A percentile compares a stretch with the other conserved stretches of the same genome.
These are phyloP conservation scores for Cordyceps cicadae DNA, from an alignment of 2,329 filamentous ascomycete species.

Conservation along the genomic window DNA sequence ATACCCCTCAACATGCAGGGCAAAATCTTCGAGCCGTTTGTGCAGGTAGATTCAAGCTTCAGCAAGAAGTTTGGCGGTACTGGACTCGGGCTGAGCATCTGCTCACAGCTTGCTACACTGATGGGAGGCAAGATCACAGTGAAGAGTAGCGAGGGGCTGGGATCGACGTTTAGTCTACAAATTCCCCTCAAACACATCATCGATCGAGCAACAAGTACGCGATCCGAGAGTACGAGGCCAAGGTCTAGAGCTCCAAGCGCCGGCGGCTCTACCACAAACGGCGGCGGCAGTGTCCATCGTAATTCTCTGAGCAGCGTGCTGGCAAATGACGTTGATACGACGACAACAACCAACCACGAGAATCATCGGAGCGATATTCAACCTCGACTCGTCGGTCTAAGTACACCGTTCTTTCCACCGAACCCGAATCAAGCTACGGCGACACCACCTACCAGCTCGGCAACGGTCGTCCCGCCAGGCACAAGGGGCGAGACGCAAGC, in stretches of 20 bases:
- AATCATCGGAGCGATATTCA: conserved; percentile 42
- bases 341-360: conserved; percentile 29
- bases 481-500: conserved; percentile 50
- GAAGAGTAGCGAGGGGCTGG: conserved; percentile 61
- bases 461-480: conserved; percentile 17
- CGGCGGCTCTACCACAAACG: conserved; percentile 16
- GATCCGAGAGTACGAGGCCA: conserved; percentile 19
- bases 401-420: conserved; percentile 69
- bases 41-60: conserved; percentile 82
- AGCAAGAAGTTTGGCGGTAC: conserved; percentile 89
- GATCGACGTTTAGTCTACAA: conserved; percentile 73
- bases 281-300: background rate
- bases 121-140: conserved; percentile 75
- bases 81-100: conserved; percentile 80
- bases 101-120: conserved; percentile 71
- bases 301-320: conserved; percentile 7
- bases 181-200: conserved; percentile 73
- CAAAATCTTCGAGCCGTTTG: conserved; percentile 87
- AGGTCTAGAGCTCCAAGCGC: conserved; percentile 41
- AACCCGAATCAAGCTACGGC: conserved; percentile 21
- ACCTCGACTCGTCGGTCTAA: conserved; percentile 73
- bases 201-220: conserved; percentile 41
- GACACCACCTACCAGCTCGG: background rate
- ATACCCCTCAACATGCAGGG: conserved; percentile 71
- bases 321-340: background rate